Base-by-base conservation (phyloP, 345 rosid genomes). In the Lumnitzera littorea region DNA sequence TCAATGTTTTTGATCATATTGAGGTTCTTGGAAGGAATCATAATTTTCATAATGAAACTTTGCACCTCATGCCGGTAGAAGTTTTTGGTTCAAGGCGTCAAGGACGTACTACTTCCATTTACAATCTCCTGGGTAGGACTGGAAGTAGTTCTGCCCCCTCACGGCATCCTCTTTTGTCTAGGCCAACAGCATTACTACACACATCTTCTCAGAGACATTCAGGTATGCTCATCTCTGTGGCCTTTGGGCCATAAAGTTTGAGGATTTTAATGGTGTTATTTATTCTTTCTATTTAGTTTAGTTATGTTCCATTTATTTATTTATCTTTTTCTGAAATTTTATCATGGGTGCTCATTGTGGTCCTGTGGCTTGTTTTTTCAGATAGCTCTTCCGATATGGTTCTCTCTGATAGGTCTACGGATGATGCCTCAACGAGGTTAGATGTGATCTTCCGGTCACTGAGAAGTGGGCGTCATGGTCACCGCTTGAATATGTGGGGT, bases 11-110 rank as follows among this genome's bases (percentile, higher is more conserved):
- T 70, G 98, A 92, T 65, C 96, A 87, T 74, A 77, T 89, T 62
- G 98, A 87, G 72, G 96, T 89, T 76, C 83, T 92, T 73, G 84
- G 90, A 48, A 84, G 94, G 78, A 88, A 89, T 66, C 82, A 87
- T 67, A 75, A 78, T 80, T 92, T 92, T 71, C 77, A 94, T 24
- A 83, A 82, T 75, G 96, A 92, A 61, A 77, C 94, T 60, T 88
- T 92, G 48, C 96, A 76, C 73, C 88, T 92, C 60, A 92, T 92
- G 96, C 98, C 96, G 13, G 98, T 89, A 62, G 98, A 92, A 69
- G 82, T 89, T 75, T 89, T 92, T 72, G 96, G 98, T 70, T 92
- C 98, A 16, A 81, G 98, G 69, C 96, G 96, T 71, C 98, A 81
- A 71, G 91, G 91, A 20, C 84, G 98, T 51, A 92, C 96, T 23